Percentiles rank a stretch among this genome's conserved stretches.
phyloP scores from a whole-genome alignment of 1,284 basidiomycete species.

The Rhodotorula sp. region DNA sequence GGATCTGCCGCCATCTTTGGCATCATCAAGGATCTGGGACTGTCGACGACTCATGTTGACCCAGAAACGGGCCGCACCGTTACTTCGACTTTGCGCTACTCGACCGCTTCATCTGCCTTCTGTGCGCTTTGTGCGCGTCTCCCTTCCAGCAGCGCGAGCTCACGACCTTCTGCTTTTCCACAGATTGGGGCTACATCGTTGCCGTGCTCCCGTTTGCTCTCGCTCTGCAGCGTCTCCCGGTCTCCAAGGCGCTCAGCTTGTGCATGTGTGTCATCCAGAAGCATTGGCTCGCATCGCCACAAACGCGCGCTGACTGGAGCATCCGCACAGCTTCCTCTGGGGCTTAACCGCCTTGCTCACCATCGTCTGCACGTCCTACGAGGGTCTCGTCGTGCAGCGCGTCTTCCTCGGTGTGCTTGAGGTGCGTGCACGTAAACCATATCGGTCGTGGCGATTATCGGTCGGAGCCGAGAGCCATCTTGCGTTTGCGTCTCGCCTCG shows the following conservation, averaged over 20 bases:
- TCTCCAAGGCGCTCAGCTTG: conserved; percentile 49
- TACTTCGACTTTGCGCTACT: conserved; percentile 50
- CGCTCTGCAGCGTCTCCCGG: conserved; percentile 54
- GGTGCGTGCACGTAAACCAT: background rate
- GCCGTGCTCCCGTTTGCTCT: conserved; percentile 54
- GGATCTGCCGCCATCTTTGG: conserved; percentile 57
- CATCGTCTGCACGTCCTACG: conserved; percentile 52
- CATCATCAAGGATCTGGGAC: conserved; percentile 54
- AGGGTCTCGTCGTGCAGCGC: conserved; percentile 56
- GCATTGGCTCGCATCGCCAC: background rate
- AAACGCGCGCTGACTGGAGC: background rate
- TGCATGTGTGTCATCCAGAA: conserved; percentile 39
- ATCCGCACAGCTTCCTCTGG: conserved; percentile 51
- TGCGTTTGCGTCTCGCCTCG: too few relatives aligned
- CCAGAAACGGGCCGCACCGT: conserved; percentile 46
- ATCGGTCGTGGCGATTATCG: too few relatives aligned
- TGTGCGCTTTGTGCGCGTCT: conserved; percentile 34
- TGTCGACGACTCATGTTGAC: conserved; percentile 44
- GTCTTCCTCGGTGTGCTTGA: conserved; percentile 56
- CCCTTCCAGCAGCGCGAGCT: background rate
- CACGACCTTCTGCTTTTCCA: background rate
- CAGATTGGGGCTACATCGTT: conserved; percentile 26
- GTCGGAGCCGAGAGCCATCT: background rate
- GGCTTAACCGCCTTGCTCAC: conserved; percentile 56
- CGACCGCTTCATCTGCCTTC: conserved; percentile 51